A percentile compares a stretch with the other conserved stretches of the same genome.
These are phyloP conservation scores for Sporothrix inflata DNA, from an alignment of 2,329 filamentous ascomycete genomes.

Conservation along the genomic window DNA sequence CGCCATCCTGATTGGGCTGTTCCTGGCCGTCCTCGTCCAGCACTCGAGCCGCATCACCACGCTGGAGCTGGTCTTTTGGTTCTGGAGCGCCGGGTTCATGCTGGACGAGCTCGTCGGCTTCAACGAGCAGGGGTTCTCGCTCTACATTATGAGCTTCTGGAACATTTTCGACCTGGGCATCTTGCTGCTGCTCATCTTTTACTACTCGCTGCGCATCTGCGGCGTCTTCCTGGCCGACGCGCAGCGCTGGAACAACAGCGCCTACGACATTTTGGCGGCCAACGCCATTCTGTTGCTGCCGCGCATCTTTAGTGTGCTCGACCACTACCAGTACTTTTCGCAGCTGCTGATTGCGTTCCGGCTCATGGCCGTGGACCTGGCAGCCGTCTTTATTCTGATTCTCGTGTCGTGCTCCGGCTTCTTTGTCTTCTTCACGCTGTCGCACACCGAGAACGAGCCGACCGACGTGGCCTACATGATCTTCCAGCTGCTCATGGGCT, in stretches of 20 bases:
- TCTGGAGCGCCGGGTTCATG: conserved; percentile 98
- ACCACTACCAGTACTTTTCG: conserved; percentile 95
- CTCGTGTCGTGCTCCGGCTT: conserved; percentile 90
- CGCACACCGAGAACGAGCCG: conserved; percentile 70
- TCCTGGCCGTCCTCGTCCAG: conserved; percentile 77
- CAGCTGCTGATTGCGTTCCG: conserved; percentile 92
- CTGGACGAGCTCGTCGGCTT: conserved; percentile 94
- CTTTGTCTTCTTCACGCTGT: conserved; percentile 90
- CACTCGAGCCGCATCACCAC: conserved; percentile 79
- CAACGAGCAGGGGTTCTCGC: conserved; percentile 92
- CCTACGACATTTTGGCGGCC: conserved; percentile 91
- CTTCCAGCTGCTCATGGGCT: conserved; percentile 94
- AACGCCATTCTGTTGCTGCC: conserved; percentile 89
- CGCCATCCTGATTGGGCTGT: conserved; percentile 80
- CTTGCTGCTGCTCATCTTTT: conserved; percentile 79
- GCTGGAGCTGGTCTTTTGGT: conserved; percentile 90
- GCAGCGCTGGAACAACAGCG: conserved; percentile 75
- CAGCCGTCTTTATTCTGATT: conserved; percentile 82
- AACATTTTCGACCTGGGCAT: conserved; percentile 95
- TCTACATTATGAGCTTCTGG: conserved; percentile 98
- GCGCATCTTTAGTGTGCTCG: conserved; percentile 86
- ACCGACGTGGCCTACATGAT: conserved; percentile 82
- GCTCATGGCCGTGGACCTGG: conserved; percentile 88
- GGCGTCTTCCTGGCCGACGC: conserved; percentile 81
- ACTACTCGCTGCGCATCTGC: conserved; percentile 88